Base-by-base conservation (phyloP, 305 asterid genomes). In the Nicotiana rustica region DNA sequence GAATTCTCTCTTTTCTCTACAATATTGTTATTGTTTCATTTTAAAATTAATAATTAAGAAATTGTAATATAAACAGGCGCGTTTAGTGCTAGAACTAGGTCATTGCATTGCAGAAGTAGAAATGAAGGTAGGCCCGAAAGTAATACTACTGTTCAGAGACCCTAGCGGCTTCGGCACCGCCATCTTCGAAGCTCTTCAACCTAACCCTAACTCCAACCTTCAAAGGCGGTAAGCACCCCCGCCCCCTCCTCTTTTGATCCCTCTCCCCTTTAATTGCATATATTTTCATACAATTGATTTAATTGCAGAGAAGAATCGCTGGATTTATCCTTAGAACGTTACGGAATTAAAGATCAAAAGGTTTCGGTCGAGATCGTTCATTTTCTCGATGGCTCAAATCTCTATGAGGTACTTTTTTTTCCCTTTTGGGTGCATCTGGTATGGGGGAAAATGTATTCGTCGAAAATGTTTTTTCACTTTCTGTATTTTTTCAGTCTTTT, bases 111-210 rank as follows among this genome's bases (percentile, higher is more conserved):
- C 79, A 75, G 47, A 25, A 25, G 60, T 44, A 65, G 87, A 83
- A 87, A 93, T 93, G 98, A 91, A 95, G 91, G 90, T 88, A 1
- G 97, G 93, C 64, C 88, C 84, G 65, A 92, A 90, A 76, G 88
- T 92, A 76, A 85, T 95, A 25, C 88, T 92, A 29, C 90, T 93
- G 1, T 89, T 92, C 88, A 84, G 88, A 80, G 98, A 91, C 85
- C 85, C 87, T 80, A 94, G 82, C 78, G 90, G 91, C 83, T 87
- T 90, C 81, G 86, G 91, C 67, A 81, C 89, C 84, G 90, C 93
- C 85, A 78, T 92, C 67, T 78, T 89, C 82, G 83, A 88, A 57
- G 89, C 92, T 65, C 90, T 95, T 82, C 87, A 71, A 35, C 93
- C 95, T 0, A 88, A 82, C 73, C 84, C 92, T 18, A 85, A 79